A percentile compares a stretch with the other conserved stretches of the same genome.
Evolutionary conservation across 768 basidiomycete species (phyloP).

Genomic region (Termitomyces sp.): DNA sequence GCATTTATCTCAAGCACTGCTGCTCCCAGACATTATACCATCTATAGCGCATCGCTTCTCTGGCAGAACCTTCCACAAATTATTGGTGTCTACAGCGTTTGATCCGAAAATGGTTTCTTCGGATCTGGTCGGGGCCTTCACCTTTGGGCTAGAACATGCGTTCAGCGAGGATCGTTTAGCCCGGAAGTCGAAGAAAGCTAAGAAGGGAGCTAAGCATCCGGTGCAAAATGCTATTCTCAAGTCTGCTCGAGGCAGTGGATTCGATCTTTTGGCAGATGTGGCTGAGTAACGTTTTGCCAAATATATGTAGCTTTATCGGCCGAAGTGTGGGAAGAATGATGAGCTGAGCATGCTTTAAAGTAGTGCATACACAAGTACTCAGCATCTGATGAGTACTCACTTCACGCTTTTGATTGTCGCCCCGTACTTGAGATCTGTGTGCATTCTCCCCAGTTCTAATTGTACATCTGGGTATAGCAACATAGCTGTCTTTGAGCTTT

Average conservation of each 20-base stretch:
- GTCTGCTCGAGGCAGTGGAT: conserved; percentile 28
- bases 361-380: too few species aligned
- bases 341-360: too few species aligned
- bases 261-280: conserved; percentile 38
- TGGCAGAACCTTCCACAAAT: conserved; percentile 54
- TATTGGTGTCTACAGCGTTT: conserved; percentile 31
- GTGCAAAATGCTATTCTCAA: conserved; percentile 1
- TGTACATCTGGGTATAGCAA: too few species aligned
- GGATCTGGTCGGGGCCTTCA: conserved; percentile 43
- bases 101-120: conserved; percentile 21
- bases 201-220: conserved; percentile 11
- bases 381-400: too few species aligned
- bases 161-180: conserved; percentile 41
- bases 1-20: conserved; percentile 56
- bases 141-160: conserved; percentile 40
- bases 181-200: conserved; percentile 33
- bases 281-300: too few species aligned
- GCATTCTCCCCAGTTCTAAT: too few species aligned
- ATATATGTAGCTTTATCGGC: too few species aligned
- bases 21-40: conserved; percentile 47
- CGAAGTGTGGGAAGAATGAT: too few species aligned
- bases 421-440: too few species aligned
- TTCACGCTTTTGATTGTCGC: too few species aligned
- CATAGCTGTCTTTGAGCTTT: too few species aligned
- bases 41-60: conserved; percentile 50